A percentile compares a stretch with the other conserved stretches of the same genome.
Evolutionary conservation across 345 rosid species (phyloP).

Genomic region (Eucalyptus microcorys): DNA sequence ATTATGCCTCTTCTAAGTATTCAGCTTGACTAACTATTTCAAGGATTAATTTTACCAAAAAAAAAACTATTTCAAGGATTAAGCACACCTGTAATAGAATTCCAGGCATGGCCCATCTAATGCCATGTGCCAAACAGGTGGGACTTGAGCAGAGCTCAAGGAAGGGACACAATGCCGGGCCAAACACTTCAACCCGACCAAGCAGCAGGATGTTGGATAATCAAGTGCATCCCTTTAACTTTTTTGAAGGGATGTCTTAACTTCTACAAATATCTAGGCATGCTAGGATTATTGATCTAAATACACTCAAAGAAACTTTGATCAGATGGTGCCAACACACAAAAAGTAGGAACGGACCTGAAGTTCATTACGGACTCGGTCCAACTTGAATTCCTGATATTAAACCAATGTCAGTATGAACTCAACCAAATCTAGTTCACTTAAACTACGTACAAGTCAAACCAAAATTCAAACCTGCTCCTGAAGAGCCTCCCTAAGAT

Average conservation of each 20-base stretch:
- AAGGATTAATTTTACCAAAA: too few relatives aligned
- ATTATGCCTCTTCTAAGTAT: not conserved
- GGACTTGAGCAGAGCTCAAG: not conserved
- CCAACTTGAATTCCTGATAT: conserved; percentile 71
- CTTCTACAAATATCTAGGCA: not conserved
- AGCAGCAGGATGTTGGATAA: not conserved
- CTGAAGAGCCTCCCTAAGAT: conserved; percentile 70
- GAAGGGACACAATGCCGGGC: not conserved
- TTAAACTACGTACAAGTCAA: not conserved
- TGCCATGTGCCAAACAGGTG: not conserved
- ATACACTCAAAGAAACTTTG: not conserved
- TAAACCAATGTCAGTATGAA: conserved; percentile 3
- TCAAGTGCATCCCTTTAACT: not conserved
- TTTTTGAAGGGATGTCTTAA: not conserved
- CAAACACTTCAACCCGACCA: not conserved
- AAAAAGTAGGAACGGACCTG: conserved; percentile 36
- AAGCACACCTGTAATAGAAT: not conserved
- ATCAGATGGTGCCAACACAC: not conserved
- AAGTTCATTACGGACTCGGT: conserved; percentile 59
- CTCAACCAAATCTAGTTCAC: not conserved
- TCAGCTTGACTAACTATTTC: not conserved
- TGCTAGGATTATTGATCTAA: not conserved
- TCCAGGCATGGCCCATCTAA: not conserved
- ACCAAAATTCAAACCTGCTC: conserved; percentile 53
- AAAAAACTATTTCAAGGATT: not conserved